Conservation (phyloP, 306 rosid species). For the Gillenia trifoliata region DNA sequence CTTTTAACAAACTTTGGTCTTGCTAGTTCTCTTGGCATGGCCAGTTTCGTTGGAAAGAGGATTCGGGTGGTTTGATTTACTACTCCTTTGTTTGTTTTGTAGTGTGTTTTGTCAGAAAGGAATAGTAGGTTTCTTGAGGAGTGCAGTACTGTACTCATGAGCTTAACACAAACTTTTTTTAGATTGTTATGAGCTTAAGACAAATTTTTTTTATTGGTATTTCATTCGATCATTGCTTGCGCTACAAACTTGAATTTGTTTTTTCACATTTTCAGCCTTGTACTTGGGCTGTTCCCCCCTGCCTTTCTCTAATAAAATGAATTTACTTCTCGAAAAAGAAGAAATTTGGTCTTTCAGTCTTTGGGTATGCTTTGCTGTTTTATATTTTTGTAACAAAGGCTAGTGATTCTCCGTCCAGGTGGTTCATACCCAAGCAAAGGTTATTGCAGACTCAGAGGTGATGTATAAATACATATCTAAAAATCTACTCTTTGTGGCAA, state of each 20-base stretch:
- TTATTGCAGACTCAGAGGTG: constrained; percentile 74
- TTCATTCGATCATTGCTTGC: not conserved
- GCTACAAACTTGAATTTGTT: not conserved
- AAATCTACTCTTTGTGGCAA: constrained; percentile 86
- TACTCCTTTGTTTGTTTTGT: not conserved
- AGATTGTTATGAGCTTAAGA: not conserved
- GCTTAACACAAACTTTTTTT: not conserved
- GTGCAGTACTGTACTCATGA: not conserved
- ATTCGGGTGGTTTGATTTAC: not conserved
- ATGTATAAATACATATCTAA: constrained; percentile 83
- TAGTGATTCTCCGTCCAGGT: constrained; percentile 43
- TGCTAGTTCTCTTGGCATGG: not conserved
- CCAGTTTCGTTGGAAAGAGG: not conserved
- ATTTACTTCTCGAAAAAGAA: not conserved
- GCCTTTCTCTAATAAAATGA: not conserved
- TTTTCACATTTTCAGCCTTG: not conserved
- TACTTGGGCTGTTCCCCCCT: not conserved
- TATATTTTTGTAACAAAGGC: constrained; percentile 12
- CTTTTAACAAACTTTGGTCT: not conserved
- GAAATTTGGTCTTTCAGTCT: not conserved
- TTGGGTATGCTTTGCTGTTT: not conserved
- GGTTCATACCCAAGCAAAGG: constrained; percentile 98
- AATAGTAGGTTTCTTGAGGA: not conserved
- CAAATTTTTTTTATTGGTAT: not conserved
- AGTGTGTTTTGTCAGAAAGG: not conserved